Base-by-base conservation (phyloP, 2,329 filamentous ascomycete species). In the Juglanconis juglandina region DNA sequence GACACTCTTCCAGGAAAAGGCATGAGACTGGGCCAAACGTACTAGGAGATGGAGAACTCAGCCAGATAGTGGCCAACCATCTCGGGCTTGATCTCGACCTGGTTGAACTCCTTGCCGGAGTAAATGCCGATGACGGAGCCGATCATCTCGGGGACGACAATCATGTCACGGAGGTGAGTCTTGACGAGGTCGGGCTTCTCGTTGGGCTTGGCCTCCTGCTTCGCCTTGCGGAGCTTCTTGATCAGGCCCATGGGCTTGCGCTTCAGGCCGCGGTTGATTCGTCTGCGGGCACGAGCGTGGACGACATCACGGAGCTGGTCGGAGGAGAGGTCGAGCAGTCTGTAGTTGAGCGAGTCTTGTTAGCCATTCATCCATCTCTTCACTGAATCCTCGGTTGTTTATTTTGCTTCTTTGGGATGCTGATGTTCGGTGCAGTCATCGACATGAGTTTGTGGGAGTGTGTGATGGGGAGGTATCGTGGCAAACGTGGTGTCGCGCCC, bases 71-170 rank as follows among this genome's bases (percentile, higher is more conserved):
- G 94, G 79, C 95, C 95, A 81, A 99, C 95, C 95, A 99, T 99
- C 87, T 99, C 95, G 73, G 95, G 95, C 89, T 97, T 97, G 85
- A 99, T 95, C 83, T 99, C 95, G 74, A 99, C 93, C 87, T 97
- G 94, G 90, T 99, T 99, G 91, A 99, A 99, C 83, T 98, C 93
- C 90, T 99, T 99, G 78, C 95, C 95, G 71, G 92, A 96, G 91
- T 99, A 99, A 86, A 99, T 95, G 79, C 93, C 95, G 75, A 99
- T 90, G 75, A 99, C 94, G 81, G 86, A 91, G 75, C 95, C 95
- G 78, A 99, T 99, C 95, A 99, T 98, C 87, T 99, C 95, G 74
- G 95, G 95, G 72, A 99, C 95, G 77, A 99, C 89, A 80, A 99
- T 97, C 95, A 99, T 99, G 86, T 99, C 90, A 82, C 94, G 93